Percentiles rank a stretch among this genome's conserved stretches.
Conservation (phyloP, 805 yeast genomes). For the Monosporozyma aquatica region DNA sequence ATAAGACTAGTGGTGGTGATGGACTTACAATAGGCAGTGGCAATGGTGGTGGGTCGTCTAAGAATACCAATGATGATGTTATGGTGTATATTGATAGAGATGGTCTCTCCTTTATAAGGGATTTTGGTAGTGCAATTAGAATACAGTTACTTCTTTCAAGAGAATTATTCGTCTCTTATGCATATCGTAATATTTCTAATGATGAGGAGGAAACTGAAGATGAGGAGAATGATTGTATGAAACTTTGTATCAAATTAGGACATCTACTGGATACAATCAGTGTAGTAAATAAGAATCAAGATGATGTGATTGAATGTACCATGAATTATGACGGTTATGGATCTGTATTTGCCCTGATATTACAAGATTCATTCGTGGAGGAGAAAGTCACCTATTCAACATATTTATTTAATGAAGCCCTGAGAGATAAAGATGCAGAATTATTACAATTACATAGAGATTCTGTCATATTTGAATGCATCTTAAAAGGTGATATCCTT, state of each 20-base stretch:
- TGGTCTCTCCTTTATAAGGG: conserved; percentile 45
- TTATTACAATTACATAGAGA: conserved; percentile 38
- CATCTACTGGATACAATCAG: conserved; percentile 45
- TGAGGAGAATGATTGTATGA: conserved; percentile 17
- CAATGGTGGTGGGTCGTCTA: background rate
- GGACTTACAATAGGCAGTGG: conserved; percentile 23
- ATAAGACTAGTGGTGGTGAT: conserved; percentile 6
- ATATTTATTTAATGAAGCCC: conserved; percentile 27
- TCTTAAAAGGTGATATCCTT: conserved; percentile 45
- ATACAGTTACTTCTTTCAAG: conserved; percentile 29
- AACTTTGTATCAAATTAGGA: conserved; percentile 36
- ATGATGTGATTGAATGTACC: conserved; percentile 38
- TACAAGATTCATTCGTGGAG: conserved; percentile 44
- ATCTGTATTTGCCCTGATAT: conserved; percentile 45
- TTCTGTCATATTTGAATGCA: conserved; percentile 40
- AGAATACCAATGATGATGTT: conserved; percentile 26
- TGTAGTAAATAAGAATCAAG: conserved; percentile 30
- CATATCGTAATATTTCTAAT: too few species aligned
- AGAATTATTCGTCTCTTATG: conserved; percentile 26
- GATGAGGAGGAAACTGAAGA: conserved; percentile 10
- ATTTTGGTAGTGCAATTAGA: conserved; percentile 35
- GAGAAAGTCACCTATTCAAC: conserved; percentile 53
- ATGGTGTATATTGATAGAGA: conserved; percentile 38
- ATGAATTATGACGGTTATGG: conserved; percentile 43
- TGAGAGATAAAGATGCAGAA: conserved; percentile 20